Percentiles rank a stretch among this genome's conserved stretches.
phyloP scores from a whole-genome alignment of 2,329 filamentous ascomycete genomes.

The Ilyonectria sp. region DNA sequence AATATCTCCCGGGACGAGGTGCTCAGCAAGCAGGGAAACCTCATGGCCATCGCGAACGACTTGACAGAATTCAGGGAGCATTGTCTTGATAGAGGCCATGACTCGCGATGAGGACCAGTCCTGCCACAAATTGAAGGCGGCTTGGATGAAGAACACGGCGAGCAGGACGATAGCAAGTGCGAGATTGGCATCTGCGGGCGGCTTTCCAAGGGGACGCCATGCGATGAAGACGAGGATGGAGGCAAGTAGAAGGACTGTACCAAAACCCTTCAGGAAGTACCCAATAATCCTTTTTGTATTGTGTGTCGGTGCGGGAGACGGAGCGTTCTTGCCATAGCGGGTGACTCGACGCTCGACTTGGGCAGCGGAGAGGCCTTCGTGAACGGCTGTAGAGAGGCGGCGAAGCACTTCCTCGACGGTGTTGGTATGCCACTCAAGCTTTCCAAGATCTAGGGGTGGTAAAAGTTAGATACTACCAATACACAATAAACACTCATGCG shows the following conservation, averaged over 20 bases:
- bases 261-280: conserved; percentile 86
- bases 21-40: conserved; percentile 64
- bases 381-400: conserved; percentile 31
- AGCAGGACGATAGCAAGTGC: conserved; percentile 82
- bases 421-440: conserved; percentile 41
- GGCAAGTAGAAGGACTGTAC: conserved; percentile 77
- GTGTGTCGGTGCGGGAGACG: conserved; percentile 37
- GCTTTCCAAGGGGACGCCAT: conserved; percentile 82
- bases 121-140: conserved; percentile 78
- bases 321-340: conserved; percentile 39
- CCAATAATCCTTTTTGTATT: conserved; percentile 65
- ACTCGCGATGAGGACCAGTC: conserved; percentile 84
- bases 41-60: conserved; percentile 73
- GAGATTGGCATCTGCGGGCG: conserved; percentile 78
- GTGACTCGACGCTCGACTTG: conserved; percentile 31
- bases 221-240: conserved; percentile 82
- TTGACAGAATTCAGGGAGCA: conserved; percentile 82
- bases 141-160: conserved; percentile 79
- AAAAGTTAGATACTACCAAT: conserved; percentile 2
- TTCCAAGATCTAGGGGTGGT: conserved; percentile 30
- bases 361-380: conserved; percentile 34
- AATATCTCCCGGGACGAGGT: conserved; percentile 81
- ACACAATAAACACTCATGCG: not conserved
- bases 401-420: conserved; percentile 33
- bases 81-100: conserved; percentile 84